Conservation (phyloP, 371 early-diverging fungal species). For the Mucor circinelloides region DNA sequence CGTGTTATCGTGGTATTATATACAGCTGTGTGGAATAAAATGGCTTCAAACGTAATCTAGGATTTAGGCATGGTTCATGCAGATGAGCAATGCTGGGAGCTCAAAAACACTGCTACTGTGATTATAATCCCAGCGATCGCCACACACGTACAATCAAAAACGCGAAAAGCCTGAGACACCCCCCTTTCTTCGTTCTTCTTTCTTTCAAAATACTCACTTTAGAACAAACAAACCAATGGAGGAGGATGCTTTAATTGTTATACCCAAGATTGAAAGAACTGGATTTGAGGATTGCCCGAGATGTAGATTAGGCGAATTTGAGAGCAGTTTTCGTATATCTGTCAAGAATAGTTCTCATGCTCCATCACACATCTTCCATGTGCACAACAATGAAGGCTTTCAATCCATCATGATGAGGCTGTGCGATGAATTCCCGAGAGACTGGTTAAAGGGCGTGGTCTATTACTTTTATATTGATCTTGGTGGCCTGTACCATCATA, state of each 20-base stretch:
- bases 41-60: no score
- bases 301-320: slow-evolving; percentile 11
- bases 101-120: not conserved
- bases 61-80: no score
- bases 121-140: not conserved
- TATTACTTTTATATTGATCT: slow-evolving; percentile 48
- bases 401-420: slow-evolving; percentile 25
- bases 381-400: slow-evolving; percentile 29
- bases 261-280: not conserved
- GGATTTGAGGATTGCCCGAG: slow-evolving; percentile 7
- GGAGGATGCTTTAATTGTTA: not conserved
- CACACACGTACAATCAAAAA: not conserved
- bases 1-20: no score
- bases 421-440: slow-evolving; percentile 25
- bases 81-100: not conserved
- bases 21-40: no score
- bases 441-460: slow-evolving; percentile 24
- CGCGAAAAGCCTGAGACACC: not conserved
- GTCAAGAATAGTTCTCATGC: slow-evolving; percentile 8
- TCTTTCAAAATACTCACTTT: not conserved
- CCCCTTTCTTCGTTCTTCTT: not conserved
- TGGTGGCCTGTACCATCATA: slow-evolving; percentile 38
- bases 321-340: slow-evolving; percentile 9
- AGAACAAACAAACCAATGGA: not conserved
- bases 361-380: slow-evolving; percentile 25